These are phyloP conservation scores for Pistacia atlantica DNA, from an alignment of 345 rosid genomes.

Conservation along the genomic window DNA sequence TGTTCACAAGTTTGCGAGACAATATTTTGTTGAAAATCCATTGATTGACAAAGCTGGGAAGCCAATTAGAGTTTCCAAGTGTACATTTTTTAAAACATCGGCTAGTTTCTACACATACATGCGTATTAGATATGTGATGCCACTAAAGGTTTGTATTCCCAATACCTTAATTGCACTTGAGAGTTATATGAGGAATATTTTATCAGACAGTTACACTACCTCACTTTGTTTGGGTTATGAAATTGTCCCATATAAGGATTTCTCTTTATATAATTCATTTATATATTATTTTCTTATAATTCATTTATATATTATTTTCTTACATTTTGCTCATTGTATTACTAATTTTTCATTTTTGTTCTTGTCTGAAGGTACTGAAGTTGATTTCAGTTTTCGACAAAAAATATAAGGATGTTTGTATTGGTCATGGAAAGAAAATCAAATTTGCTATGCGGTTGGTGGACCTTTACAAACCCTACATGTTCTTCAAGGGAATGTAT, in stretches of 20 bases:
- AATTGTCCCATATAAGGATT: too few relatives aligned
- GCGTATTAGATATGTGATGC: constrained; percentile 1
- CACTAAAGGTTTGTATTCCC: constrained; percentile 16
- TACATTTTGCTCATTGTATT: too few relatives aligned
- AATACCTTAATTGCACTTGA: too few relatives aligned
- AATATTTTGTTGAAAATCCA: constrained; percentile 23
- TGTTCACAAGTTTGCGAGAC: background rate
- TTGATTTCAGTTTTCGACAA: constrained; percentile 17
- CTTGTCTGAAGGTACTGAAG: constrained; percentile 20
- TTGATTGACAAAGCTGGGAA: constrained; percentile 11
- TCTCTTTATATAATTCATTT: too few relatives aligned
- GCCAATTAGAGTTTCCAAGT: background rate
- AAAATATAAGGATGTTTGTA: constrained; percentile 10
- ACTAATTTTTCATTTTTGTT: too few relatives aligned
- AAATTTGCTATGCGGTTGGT: constrained; percentile 39
- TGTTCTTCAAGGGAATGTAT: constrained; percentile 31
- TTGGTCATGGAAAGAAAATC: constrained; percentile 17
- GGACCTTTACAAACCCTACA: constrained; percentile 42
- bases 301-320: too few relatives aligned
- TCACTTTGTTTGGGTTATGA: too few relatives aligned
- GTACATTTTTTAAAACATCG: background rate
- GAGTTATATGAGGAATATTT: too few relatives aligned
- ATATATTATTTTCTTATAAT: too few relatives aligned
- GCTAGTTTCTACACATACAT: constrained; percentile 10
- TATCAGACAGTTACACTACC: too few relatives aligned